Percentiles rank a stretch among this genome's conserved stretches.
These are phyloP conservation scores for Linderniella brevidens DNA, from an alignment of 257 asterid genomes.

Conservation along the genomic window DNA sequence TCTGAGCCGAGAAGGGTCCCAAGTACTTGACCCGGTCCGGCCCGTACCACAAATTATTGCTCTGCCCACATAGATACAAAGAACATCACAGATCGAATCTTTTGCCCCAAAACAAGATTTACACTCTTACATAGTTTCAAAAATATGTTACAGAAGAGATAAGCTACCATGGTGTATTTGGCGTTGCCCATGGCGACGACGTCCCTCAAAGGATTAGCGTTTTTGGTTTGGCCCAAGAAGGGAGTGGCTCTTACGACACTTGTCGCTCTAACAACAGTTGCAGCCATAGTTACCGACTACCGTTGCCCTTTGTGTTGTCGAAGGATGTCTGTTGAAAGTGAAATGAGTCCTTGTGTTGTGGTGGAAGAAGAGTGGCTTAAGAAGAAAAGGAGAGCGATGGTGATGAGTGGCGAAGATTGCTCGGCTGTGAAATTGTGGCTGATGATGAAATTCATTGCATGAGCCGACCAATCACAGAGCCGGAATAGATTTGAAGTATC, in stretches of 20 bases:
- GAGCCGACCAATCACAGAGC: conserved; percentile 28
- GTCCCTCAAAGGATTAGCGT: conserved; percentile 31
- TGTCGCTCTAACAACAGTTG: conserved; percentile 35
- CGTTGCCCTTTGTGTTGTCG: not conserved
- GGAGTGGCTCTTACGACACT: conserved; percentile 43
- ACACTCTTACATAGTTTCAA: too few relatives aligned
- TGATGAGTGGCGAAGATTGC: conserved; percentile 23
- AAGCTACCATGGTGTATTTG: conserved; percentile 35
- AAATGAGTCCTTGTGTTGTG: not conserved
- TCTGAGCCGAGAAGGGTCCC: conserved; percentile 72
- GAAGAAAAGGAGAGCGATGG: conserved; percentile 13
- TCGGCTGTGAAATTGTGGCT: not conserved
- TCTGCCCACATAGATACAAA: too few relatives aligned
- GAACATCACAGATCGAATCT: too few relatives aligned
- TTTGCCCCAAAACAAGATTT: not conserved
- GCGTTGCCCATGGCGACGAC: conserved; percentile 33
- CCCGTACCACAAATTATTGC: conserved; percentile 43
- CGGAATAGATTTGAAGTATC: conserved; percentile 24
- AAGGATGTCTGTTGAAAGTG: not conserved
- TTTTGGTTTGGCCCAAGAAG: conserved; percentile 47
- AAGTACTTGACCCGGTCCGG: conserved; percentile 53
- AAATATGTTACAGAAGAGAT: not conserved
- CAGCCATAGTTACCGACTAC: conserved; percentile 14
- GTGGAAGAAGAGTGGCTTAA: conserved; percentile 1
- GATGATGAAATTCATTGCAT: not conserved